These are phyloP conservation scores for Cryptosporidium baileyi DNA, from an alignment of 169 alveolate species.

Conservation along the genomic window DNA sequence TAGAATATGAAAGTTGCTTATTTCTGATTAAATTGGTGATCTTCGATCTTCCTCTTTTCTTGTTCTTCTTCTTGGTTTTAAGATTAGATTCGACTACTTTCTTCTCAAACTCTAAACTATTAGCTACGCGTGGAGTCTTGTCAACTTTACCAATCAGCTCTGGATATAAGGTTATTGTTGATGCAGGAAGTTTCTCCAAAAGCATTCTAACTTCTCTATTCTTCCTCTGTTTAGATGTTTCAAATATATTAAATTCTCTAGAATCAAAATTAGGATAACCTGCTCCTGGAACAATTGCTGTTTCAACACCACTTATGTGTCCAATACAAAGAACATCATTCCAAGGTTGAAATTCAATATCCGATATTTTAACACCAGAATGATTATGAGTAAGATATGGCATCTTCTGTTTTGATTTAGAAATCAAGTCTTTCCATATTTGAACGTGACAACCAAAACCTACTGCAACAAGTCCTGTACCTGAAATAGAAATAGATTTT, in stretches of 20 bases:
- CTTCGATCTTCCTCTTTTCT: constrained; percentile 59
- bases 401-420: constrained; percentile 78
- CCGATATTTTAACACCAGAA: constrained; percentile 75
- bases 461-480: constrained; percentile 85
- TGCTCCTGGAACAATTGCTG: constrained; percentile 93
- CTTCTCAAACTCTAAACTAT: constrained; percentile 72
- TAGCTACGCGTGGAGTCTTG: constrained; percentile 80
- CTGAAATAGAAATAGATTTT: constrained; percentile 75
- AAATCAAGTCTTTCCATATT: constrained; percentile 86
- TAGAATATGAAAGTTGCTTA: constrained; percentile 29
- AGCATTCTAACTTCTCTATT: constrained; percentile 89
- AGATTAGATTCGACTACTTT: constrained; percentile 72
- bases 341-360: constrained; percentile 87
- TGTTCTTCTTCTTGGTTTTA: constrained; percentile 1
- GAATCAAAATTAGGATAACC: constrained; percentile 93
- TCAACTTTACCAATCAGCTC: constrained; percentile 87
- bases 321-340: constrained; percentile 95
- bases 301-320: constrained; percentile 83
- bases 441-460: constrained; percentile 81
- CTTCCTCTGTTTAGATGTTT: constrained; percentile 83
- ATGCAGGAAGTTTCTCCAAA: constrained; percentile 92
- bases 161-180: constrained; percentile 87
- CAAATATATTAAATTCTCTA: constrained; percentile 85
- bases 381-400: constrained; percentile 87
- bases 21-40: constrained; percentile 11